Conservation (phyloP, 73 alveolate genomes). For the Durusdinium trenchii region DNA sequence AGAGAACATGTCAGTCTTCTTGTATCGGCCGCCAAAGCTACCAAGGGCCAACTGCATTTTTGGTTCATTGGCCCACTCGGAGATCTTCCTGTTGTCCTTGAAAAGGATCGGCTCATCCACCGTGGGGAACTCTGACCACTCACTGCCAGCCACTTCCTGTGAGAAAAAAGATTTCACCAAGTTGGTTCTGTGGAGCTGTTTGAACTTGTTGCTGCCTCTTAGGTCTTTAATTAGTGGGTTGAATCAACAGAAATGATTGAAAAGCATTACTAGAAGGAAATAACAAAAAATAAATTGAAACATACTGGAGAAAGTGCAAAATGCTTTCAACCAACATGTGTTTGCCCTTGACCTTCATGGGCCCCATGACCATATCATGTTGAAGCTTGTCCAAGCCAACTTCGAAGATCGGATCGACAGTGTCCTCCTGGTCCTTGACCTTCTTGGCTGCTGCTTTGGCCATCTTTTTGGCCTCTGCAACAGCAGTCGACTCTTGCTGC, state of each 20-base stretch:
- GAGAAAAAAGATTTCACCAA: not conserved
- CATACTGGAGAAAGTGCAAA: too few species aligned
- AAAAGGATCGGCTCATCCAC: not conserved
- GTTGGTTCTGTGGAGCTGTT: not conserved
- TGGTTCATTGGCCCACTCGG: not conserved
- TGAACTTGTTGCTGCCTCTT: not conserved
- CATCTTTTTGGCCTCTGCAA: not conserved
- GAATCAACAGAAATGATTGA: not conserved
- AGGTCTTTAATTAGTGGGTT: not conserved
- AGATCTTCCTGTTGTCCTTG: not conserved
- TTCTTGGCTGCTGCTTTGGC: conserved; percentile 60
- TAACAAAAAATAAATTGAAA: too few species aligned
- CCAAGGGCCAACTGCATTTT: conserved; percentile 48
- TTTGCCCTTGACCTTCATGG: not conserved
- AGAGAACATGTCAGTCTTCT: conserved; percentile 35
- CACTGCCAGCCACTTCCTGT: not conserved
- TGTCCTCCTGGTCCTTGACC: not conserved
- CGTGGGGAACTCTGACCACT: not conserved
- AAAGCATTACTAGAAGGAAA: not conserved
- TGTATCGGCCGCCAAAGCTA: conserved; percentile 43
- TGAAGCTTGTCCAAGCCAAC: conserved; percentile 25
- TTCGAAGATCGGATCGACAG: not conserved
- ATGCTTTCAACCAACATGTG: not conserved
- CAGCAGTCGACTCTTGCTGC: not conserved
- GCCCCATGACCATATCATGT: not conserved